Evolutionary conservation across 805 yeast genomes (phyloP).

Genomic region (Spencermartinsiella europaea): DNA sequence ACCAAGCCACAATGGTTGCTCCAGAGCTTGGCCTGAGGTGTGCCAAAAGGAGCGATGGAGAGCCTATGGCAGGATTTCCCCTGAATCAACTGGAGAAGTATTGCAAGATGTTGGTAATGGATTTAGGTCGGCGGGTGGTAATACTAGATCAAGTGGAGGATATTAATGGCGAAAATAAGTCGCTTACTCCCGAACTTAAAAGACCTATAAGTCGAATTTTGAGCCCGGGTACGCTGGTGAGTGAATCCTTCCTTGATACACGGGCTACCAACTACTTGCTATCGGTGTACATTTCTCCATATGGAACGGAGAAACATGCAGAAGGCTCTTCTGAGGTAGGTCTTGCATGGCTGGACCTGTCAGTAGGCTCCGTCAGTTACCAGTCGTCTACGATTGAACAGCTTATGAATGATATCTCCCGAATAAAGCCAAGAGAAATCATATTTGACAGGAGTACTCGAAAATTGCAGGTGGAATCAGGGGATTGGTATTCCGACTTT

Average conservation of each 20-base stretch:
- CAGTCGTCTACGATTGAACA: constrained; percentile 58
- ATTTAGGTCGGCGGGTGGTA: constrained; percentile 66
- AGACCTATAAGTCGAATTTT: constrained; percentile 75
- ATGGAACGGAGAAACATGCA: constrained; percentile 6
- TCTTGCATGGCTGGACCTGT: constrained; percentile 82
- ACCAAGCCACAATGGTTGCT: constrained; percentile 75
- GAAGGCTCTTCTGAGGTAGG: constrained; percentile 51
- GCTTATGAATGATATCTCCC: constrained; percentile 62
- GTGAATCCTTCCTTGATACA: constrained; percentile 74
- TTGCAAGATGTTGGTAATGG: constrained; percentile 67
- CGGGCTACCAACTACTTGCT: constrained; percentile 66
- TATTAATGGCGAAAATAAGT: neutral
- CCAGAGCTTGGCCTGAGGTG: constrained; percentile 67
- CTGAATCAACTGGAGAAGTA: constrained; percentile 63
- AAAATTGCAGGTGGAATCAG: constrained; percentile 35
- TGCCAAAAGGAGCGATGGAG: constrained; percentile 35
- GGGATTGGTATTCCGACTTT: constrained; percentile 53
- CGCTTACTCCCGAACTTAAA: constrained; percentile 38
- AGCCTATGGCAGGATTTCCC: constrained; percentile 89
- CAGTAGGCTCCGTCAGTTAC: constrained; percentile 72
- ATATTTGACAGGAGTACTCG: constrained; percentile 36
- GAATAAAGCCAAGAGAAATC: constrained; percentile 80
- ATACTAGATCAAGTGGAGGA: constrained; percentile 58
- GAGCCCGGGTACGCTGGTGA: constrained; percentile 90
- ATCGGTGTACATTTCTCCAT: constrained; percentile 39